These are phyloP conservation scores for Senecio squalidus DNA, from an alignment of 140 eudicot genomes.

Conservation along the genomic window DNA sequence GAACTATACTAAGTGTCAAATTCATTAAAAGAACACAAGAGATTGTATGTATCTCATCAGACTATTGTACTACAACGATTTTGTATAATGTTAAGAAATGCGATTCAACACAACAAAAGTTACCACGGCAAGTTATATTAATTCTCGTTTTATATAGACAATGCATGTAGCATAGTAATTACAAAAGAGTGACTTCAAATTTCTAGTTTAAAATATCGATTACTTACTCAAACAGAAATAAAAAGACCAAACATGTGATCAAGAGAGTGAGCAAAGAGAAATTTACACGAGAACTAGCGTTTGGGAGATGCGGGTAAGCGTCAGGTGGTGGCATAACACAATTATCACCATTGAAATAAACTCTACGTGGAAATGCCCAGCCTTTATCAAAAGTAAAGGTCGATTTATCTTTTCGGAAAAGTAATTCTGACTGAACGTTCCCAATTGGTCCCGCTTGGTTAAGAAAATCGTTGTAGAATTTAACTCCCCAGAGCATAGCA, in stretches of 20 bases:
- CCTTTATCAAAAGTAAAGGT: slow-evolving; percentile 85
- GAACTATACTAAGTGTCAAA: slow-evolving; percentile 12
- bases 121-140: slow-evolving; percentile 3
- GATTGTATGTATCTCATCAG: slow-evolving; percentile 3
- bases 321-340: slow-evolving; percentile 99
- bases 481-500: slow-evolving; percentile 90
- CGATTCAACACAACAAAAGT: slow-evolving; percentile 16
- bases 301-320: slow-evolving; percentile 79
- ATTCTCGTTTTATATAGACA: slow-evolving; percentile 16
- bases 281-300: slow-evolving; percentile 33
- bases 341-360: slow-evolving; percentile 84
- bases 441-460: slow-evolving; percentile 84
- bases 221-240: slow-evolving; percentile 28
- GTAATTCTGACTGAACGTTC: slow-evolving; percentile 88
- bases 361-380: slow-evolving; percentile 93
- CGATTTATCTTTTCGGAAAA: slow-evolving; percentile 58
- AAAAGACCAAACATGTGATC: slow-evolving; percentile 26
- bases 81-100: slow-evolving; percentile 15
- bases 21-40: slow-evolving; percentile 9
- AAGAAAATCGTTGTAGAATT: slow-evolving; percentile 84
- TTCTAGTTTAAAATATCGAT: slow-evolving; percentile 3
- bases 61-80: slow-evolving; percentile 18
- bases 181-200: slow-evolving; percentile 11
- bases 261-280: slow-evolving; percentile 33
- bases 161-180: slow-evolving; percentile 9